phyloP scores from a whole-genome alignment of 768 basidiomycete species.

The Daedaleopsis sinensis region DNA sequence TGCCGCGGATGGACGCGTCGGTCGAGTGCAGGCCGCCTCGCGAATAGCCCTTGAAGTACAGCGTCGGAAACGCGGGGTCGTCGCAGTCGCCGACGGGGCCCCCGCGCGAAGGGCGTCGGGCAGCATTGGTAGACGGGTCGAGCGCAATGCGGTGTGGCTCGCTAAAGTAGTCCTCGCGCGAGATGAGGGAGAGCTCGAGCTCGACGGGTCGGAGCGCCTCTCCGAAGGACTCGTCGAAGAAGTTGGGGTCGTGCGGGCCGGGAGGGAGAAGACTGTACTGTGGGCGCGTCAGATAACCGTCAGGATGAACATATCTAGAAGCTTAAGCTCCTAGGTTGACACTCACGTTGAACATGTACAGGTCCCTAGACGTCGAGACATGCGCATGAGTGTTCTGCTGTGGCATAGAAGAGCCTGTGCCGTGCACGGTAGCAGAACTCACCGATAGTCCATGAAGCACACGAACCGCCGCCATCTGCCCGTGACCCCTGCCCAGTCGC shows the following conservation, averaged over 20 bases:
- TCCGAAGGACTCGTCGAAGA: conserved; percentile 57
- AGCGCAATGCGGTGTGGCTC: conserved; percentile 18
- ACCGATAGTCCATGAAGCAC: conserved; percentile 82
- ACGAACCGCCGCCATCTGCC: conserved; percentile 77
- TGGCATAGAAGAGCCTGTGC: not conserved
- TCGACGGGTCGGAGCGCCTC: conserved; percentile 70
- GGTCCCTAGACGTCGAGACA: not conserved
- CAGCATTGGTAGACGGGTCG: not conserved
- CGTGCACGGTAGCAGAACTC: conserved; percentile 10
- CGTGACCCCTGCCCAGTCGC: conserved; percentile 77
- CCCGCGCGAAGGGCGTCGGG: conserved; percentile 5
- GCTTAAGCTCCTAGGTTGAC: not conserved
- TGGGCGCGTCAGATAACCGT: not conserved
- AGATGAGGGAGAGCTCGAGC: conserved; percentile 52
- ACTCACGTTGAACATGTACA: conserved; percentile 33
- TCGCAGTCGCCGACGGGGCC: conserved; percentile 14
- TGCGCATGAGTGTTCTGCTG: not conserved
- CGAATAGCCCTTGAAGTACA: conserved; percentile 34
- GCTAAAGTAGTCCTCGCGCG: conserved; percentile 23
- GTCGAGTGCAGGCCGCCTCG: conserved; percentile 30
- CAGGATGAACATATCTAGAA: not conserved
- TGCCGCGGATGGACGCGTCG: conserved; percentile 35
- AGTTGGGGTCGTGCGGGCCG: conserved; percentile 32
- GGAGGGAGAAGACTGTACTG: conserved; percentile 22
- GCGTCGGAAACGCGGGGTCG: conserved; percentile 30